Conservation (phyloP, 1,284 basidiomycete species). For the Anthracocystis setariae region DNA sequence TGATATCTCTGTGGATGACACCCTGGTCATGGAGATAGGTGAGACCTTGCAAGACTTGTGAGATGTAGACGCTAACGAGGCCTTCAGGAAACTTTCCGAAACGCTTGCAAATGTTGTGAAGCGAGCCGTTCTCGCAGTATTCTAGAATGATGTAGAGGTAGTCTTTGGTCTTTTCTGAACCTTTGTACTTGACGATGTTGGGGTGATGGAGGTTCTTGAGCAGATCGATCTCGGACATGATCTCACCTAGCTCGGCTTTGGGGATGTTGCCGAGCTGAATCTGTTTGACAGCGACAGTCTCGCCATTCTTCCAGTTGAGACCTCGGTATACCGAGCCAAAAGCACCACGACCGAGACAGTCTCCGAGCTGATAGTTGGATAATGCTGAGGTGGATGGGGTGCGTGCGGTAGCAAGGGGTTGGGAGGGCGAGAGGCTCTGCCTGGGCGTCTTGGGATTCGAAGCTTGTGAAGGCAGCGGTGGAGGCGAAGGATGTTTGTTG, state of each 20-base stretch:
- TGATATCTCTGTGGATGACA: constrained; percentile 61
- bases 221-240: constrained; percentile 98
- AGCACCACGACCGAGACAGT: constrained; percentile 91
- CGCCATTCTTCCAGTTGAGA: constrained; percentile 91
- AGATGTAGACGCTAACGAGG: constrained; percentile 94
- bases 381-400: constrained; percentile 12
- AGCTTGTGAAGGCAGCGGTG: background rate
- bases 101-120: constrained; percentile 92
- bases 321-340: constrained; percentile 93
- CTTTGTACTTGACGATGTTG: constrained; percentile 99
- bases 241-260: constrained; percentile 89
- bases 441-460: background rate
- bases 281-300: constrained; percentile 67
- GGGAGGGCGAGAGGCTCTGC: constrained; percentile 5
- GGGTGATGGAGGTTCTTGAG: constrained; percentile 91
- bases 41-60: constrained; percentile 74
- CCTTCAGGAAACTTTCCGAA: constrained; percentile 98
- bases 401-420: background rate
- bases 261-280: constrained; percentile 86
- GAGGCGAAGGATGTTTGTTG: background rate
- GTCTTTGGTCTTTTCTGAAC: constrained; percentile 92
- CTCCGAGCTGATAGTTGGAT: constrained; percentile 74
- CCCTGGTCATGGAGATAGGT: constrained; percentile 65
- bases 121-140: constrained; percentile 97
- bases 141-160: constrained; percentile 96